Percentiles rank a stretch among this genome's conserved stretches.
Conservation (phyloP, 2,329 filamentous ascomycete species). For the Cephalotrichum gorgonifer region DNA sequence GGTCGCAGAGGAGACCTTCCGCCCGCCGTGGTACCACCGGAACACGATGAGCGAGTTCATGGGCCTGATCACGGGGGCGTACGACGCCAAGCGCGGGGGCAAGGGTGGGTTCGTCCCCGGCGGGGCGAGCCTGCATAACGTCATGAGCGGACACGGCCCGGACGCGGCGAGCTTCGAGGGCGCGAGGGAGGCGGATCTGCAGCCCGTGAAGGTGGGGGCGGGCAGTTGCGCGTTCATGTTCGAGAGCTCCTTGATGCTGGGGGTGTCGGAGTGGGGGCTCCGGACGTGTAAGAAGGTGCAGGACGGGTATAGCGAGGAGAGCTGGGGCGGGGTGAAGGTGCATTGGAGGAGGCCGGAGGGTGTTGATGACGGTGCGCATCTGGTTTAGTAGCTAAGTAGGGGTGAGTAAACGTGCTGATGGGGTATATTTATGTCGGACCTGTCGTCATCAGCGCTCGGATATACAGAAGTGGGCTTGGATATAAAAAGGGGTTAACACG, state of each 20-base stretch:
- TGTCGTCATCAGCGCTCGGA: no score
- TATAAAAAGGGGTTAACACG: no score
- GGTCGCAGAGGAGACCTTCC: slow-evolving; percentile 58
- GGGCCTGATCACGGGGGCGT: slow-evolving; percentile 47
- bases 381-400: slow-evolving; percentile 15
- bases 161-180: slow-evolving; percentile 47
- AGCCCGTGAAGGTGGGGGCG: slow-evolving; percentile 45
- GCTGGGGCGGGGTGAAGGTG: slow-evolving; percentile 60
- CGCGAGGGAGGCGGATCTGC: slow-evolving; percentile 42
- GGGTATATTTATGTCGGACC: no score
- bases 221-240: slow-evolving; percentile 61
- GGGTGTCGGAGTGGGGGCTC: slow-evolving; percentile 61
- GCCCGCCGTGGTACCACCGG: slow-evolving; percentile 63
- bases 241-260: slow-evolving; percentile 59
- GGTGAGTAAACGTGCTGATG: no score
- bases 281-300: slow-evolving; percentile 48
- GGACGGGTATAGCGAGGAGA: slow-evolving; percentile 67
- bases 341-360: slow-evolving; percentile 43
- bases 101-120: slow-evolving; percentile 45
- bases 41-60: slow-evolving; percentile 60
- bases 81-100: slow-evolving; percentile 50
- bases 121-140: slow-evolving; percentile 55
- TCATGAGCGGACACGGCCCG: slow-evolving; percentile 59
- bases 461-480: no score
- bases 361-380: slow-evolving; percentile 12